phyloP scores from a whole-genome alignment of 805 yeast genomes.

The Pichia ethanolica region DNA sequence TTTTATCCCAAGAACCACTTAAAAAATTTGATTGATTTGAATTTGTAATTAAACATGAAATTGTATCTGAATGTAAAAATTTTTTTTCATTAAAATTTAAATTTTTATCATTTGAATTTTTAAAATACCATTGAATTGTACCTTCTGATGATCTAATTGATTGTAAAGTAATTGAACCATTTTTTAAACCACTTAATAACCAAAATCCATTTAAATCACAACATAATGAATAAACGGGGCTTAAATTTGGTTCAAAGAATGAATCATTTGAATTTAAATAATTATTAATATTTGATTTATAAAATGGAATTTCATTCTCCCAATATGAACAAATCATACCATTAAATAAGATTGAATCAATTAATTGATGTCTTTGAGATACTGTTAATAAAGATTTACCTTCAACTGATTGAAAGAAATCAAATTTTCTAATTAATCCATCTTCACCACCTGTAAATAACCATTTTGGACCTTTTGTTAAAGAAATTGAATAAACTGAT shows the following conservation, averaged over 20 bases:
- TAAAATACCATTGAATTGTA: slow-evolving; percentile 64
- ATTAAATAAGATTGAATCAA: slow-evolving; percentile 77
- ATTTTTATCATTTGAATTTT: slow-evolving; percentile 22
- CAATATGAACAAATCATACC: slow-evolving; percentile 82
- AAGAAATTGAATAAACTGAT: slow-evolving; percentile 68
- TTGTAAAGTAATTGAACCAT: slow-evolving; percentile 84
- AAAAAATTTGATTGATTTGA: slow-evolving; percentile 54
- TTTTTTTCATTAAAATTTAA: neutral
- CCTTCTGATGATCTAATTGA: slow-evolving; percentile 83
- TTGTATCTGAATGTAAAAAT: slow-evolving; percentile 57
- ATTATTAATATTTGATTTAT: slow-evolving; percentile 21
- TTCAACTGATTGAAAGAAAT: slow-evolving; percentile 75
- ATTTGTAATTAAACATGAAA: slow-evolving; percentile 63
- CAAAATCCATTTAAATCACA: slow-evolving; percentile 78
- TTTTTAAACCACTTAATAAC: slow-evolving; percentile 71
- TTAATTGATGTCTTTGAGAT: slow-evolving; percentile 82
- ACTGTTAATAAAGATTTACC: slow-evolving; percentile 84
- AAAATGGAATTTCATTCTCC: slow-evolving; percentile 91
- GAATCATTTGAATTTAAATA: neutral
- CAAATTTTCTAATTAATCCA: slow-evolving; percentile 86
- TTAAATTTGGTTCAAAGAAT: slow-evolving; percentile 40
- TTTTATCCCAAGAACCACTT: slow-evolving; percentile 89
- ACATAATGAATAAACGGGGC: slow-evolving; percentile 85
- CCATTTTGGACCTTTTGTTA: slow-evolving; percentile 78
- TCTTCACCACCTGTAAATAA: slow-evolving; percentile 93